Conservation (phyloP, 106 monocot genomes). For the Dioscorea alata region DNA sequence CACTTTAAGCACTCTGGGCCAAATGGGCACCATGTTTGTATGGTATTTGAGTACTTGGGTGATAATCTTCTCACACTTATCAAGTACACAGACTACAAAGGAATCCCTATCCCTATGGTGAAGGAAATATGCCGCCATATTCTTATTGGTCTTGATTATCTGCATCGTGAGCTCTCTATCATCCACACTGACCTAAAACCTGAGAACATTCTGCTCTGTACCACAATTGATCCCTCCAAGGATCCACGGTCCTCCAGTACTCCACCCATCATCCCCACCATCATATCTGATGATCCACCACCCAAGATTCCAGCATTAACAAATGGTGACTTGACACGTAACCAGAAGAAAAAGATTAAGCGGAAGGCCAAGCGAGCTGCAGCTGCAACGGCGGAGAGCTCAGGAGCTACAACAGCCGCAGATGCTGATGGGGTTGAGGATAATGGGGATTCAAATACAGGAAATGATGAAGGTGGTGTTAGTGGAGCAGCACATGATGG, state of each 20-base stretch:
- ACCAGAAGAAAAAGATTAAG: constrained; percentile 95
- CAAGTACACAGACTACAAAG: constrained; percentile 89
- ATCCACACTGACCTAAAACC: constrained; percentile 99
- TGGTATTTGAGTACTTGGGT: constrained; percentile 96
- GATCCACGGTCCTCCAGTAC: constrained; percentile 44
- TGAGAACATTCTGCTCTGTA: constrained; percentile 80
- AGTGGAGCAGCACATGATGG: constrained; percentile 6
- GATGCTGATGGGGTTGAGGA: constrained; percentile 34
- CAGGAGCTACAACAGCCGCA: constrained; percentile 1
- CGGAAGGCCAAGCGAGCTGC: constrained; percentile 71
- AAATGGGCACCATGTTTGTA: constrained; percentile 93
- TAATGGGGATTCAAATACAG: constrained; percentile 10
- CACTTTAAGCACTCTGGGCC: constrained; percentile 98
- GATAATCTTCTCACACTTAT: constrained; percentile 93
- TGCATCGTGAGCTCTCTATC: constrained; percentile 78
- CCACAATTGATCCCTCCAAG: constrained; percentile 71
- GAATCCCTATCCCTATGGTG: constrained; percentile 68
- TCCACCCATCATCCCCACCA: constrained; percentile 31
- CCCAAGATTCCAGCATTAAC: constrained; percentile 7
- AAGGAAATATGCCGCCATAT: constrained; percentile 88
- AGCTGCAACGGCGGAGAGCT: constrained; percentile 31
- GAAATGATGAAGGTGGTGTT: constrained; percentile 26
- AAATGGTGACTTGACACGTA: constrained; percentile 77
- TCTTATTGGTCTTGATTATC: constrained; percentile 79
- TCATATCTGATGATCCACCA: constrained; percentile 31